phyloP scores from a whole-genome alignment of 306 rosid species.

The Cicer cuneatum region DNA sequence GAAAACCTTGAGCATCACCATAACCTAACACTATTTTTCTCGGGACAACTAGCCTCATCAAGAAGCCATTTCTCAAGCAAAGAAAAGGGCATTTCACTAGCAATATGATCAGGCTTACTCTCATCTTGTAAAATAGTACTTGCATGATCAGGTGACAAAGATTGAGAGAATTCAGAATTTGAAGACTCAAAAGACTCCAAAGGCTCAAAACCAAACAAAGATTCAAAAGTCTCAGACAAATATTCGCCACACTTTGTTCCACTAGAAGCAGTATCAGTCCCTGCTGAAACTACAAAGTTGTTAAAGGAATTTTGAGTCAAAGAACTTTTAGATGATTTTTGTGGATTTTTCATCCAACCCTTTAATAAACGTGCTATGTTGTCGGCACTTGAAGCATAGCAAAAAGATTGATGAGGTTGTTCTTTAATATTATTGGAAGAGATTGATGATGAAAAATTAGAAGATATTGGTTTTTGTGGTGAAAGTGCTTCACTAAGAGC shows the following conservation, averaged over 20 bases:
- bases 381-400: constrained; percentile 75
- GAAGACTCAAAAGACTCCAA: constrained; percentile 66
- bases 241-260: constrained; percentile 42
- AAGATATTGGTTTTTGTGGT: constrained; percentile 52
- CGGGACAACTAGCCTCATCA: constrained; percentile 65
- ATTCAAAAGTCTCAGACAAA: constrained; percentile 57
- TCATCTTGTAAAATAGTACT: constrained; percentile 60
- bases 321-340: constrained; percentile 46
- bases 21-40: constrained; percentile 43
- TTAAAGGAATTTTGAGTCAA: constrained; percentile 48
- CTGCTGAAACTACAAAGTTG: constrained; percentile 28
- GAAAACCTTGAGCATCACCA: constrained; percentile 45
- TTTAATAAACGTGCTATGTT: constrained; percentile 75
- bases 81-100: constrained; percentile 58
- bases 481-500: constrained; percentile 86
- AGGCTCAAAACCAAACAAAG: constrained; percentile 66
- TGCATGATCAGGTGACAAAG: constrained; percentile 61
- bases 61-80: constrained; percentile 89
- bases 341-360: constrained; percentile 73
- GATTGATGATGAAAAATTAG: constrained; percentile 33
- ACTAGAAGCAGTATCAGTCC: constrained; percentile 62
- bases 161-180: constrained; percentile 64
- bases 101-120: constrained; percentile 50
- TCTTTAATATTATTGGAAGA: constrained; percentile 36
- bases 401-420: constrained; percentile 45